A percentile compares a stretch with the other conserved stretches of the same genome.
Evolutionary conservation across 495 filamentous ascomycete genomes (phyloP).

Genomic region (Penicillium cataractarum): DNA sequence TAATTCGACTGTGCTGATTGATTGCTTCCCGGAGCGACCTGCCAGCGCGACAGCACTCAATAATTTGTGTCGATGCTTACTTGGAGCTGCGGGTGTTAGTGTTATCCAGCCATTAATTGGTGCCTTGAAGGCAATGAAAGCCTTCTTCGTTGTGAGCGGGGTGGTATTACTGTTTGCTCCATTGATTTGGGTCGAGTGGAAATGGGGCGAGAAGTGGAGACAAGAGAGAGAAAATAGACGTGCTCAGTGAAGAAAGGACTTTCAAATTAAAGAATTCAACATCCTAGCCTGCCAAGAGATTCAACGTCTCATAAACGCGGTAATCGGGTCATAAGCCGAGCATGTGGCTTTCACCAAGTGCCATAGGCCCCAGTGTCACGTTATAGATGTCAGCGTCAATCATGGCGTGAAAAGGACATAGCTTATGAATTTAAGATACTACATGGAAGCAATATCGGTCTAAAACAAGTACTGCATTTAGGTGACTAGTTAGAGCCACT

Average conservation of each 20-base stretch:
- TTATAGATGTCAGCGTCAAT: neutral
- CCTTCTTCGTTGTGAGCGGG: conserved; percentile 7
- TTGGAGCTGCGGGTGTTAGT: conserved; percentile 1
- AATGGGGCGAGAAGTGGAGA: conserved; percentile 11
- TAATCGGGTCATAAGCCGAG: too few species aligned
- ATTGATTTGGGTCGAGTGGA: conserved; percentile 9
- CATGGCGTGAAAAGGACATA: too few species aligned
- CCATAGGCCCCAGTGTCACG: too few species aligned
- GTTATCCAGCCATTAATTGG: conserved; percentile 10
- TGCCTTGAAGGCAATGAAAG: conserved; percentile 6
- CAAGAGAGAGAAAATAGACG: conserved; percentile 1
- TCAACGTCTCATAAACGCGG: neutral
- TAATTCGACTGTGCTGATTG: conserved; percentile 13
- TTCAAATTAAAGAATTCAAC: neutral
- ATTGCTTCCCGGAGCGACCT: conserved; percentile 12
- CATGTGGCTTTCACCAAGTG: too few species aligned
- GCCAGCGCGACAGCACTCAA: conserved; percentile 10
- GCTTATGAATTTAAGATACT: too few species aligned
- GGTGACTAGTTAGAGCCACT: too few species aligned
- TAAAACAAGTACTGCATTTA: too few species aligned
- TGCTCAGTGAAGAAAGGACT: neutral
- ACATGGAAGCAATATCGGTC: too few species aligned
- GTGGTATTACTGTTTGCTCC: conserved; percentile 4
- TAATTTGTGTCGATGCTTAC: conserved; percentile 8
- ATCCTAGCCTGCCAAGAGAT: neutral